Base-by-base conservation (phyloP, 2,329 filamentous ascomycete species). In the Exophiala bonariae region DNA sequence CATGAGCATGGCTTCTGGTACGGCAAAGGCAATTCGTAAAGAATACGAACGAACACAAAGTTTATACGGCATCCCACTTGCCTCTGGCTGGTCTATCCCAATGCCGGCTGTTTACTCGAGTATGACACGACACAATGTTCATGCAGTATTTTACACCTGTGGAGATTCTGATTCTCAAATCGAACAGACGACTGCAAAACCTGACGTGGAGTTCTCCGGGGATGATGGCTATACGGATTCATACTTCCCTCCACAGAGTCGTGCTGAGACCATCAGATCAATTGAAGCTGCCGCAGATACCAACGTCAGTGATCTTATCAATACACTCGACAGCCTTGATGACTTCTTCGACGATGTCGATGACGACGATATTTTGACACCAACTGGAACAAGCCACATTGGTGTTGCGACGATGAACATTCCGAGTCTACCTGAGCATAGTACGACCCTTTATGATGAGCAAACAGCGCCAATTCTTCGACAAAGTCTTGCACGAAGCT, bases 1-100 rank as follows among this genome's bases (percentile, higher is more conserved):
- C 31, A 99, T 99, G 95, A 97, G 92, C 67, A 96, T 99, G 89
- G 91, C 90, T 4, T 86, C 88, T 10, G 85, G 87, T 1, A 89
- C 90, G 2, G 93, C 90, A 0, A 86, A 87, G 59, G 83, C 86
- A 0, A 86, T 93, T 40, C 85, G 89, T 39, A 97, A 96, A 64
- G 91, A 97, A 68, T 97, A 96, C 59, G 92, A 96, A 63, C 85
- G 88, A 17, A 96, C 89, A 0, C 87, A 96, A 65, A 96, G 90
- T 61, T 72, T 99, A 26, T 99, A 97, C 65, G 95, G 95, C 20
- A 97, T 99, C 49, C 93, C 93, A 0, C 92, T 97, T 64, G 85
- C 90, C 17, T 93, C 89, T 13, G 93, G 93, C 2, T 99, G 93
- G 93, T 93, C 93, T 0, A 89, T 99, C 35, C 92, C 93, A 0